Percentiles rank a stretch among this genome's conserved stretches.
Evolutionary conservation across 176 grass and related monocot genomes (phyloP).

Genomic region (Microstegium vimineum): DNA sequence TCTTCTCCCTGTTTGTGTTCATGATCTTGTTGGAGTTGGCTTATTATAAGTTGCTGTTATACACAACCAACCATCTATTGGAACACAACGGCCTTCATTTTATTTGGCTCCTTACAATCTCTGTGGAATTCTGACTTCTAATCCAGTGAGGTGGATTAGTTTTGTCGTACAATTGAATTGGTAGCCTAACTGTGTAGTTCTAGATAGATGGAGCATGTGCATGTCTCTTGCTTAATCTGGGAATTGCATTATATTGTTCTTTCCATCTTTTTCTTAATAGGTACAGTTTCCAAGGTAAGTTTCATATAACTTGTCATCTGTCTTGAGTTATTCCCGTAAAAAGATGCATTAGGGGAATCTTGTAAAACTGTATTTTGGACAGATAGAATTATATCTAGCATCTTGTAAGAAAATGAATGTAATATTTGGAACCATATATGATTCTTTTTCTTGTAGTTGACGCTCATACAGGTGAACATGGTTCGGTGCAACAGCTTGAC

Average conservation of each 20-base stretch:
- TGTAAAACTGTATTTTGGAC: background rate
- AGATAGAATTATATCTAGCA: background rate
- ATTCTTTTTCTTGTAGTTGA: background rate
- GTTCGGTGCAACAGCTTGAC: background rate
- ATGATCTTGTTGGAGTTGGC: background rate
- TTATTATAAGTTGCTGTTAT: background rate
- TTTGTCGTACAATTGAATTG: background rate
- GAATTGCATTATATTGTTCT: background rate
- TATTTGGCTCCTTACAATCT: background rate
- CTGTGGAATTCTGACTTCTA: background rate
- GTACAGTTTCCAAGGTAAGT: background rate
- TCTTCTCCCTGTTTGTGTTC: background rate
- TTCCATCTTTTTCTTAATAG: background rate
- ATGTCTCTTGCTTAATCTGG: background rate
- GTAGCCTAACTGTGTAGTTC: background rate
- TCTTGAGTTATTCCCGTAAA: background rate
- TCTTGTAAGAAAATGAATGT: background rate
- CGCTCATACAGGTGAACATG: background rate
- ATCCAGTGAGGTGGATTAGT: background rate
- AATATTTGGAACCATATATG: background rate
- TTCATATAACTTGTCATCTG: slow-evolving; percentile 11
- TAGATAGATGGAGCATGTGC: background rate
- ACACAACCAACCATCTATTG: background rate
- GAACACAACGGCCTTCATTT: background rate
- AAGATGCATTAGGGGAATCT: background rate